Percentiles rank a stretch among this genome's conserved stretches.
phyloP scores from a whole-genome alignment of 2,329 filamentous ascomycete species.

The Venturia oleaginea region DNA sequence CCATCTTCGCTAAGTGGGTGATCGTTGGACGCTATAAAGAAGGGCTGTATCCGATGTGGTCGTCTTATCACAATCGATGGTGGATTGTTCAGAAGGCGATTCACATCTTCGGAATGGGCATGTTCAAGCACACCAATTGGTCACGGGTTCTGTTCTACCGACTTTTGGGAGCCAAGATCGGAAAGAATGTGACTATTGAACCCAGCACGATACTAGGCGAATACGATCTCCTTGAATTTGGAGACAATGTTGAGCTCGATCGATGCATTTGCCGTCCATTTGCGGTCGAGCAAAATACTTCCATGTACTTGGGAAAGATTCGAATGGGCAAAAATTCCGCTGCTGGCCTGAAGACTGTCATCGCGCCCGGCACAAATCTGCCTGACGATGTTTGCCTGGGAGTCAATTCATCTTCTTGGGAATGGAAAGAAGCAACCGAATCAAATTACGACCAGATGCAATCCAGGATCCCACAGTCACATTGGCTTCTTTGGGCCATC shows the following conservation, averaged over 20 bases:
- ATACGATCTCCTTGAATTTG: conserved; percentile 48
- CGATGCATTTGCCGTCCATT: conserved; percentile 44
- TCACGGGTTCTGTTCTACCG: conserved; percentile 40
- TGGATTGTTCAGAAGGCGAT: conserved; percentile 49
- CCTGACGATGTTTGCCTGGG: conserved; percentile 45
- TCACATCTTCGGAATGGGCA: conserved; percentile 39
- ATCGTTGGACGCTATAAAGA: conserved; percentile 45
- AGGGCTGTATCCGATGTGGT: conserved; percentile 53
- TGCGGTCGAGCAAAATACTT: conserved; percentile 47
- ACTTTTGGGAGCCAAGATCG: conserved; percentile 45
- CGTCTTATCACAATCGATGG: conserved; percentile 48
- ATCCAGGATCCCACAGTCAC: conserved; percentile 32
- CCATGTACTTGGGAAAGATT: conserved; percentile 48
- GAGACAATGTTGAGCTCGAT: conserved; percentile 40
- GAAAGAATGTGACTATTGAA: conserved; percentile 40
- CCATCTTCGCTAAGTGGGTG: conserved; percentile 46
- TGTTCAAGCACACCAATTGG: conserved; percentile 34
- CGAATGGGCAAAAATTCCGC: conserved; percentile 39
- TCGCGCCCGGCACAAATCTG: conserved; percentile 42
- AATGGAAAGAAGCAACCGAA: conserved; percentile 40
- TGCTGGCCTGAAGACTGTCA: conserved; percentile 40
- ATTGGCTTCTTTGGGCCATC: conserved; percentile 37
- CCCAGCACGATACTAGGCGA: conserved; percentile 40
- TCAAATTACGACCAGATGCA: conserved; percentile 37
- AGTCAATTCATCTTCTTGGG: conserved; percentile 50